Percentiles rank a stretch among this genome's conserved stretches.
Conservation (phyloP, 805 yeast species). For the Candida argentea region DNA sequence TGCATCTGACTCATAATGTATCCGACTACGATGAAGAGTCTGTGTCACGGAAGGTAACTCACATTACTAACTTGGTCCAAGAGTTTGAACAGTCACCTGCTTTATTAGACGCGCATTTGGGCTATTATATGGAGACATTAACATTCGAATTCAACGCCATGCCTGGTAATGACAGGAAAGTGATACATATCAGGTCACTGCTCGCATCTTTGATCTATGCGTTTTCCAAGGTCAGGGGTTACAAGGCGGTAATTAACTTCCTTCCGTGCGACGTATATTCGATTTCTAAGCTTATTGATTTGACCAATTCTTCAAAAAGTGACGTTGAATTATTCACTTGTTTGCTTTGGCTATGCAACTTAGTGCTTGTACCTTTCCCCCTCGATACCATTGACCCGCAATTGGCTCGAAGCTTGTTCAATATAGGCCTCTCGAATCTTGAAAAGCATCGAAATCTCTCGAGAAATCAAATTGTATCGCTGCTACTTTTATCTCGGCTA, state of each 20-base stretch:
- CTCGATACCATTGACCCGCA: conserved; percentile 28
- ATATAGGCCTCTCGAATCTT: conserved; percentile 21
- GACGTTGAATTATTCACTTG: conserved; percentile 27
- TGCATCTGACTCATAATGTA: conserved; percentile 1
- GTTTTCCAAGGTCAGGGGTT: conserved; percentile 55
- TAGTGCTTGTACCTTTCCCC: conserved; percentile 68
- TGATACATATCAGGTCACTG: too few relatives aligned
- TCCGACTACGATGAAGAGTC: conserved; percentile 5
- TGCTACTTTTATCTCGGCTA: conserved; percentile 42
- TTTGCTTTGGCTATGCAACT: conserved; percentile 62
- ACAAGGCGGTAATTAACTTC: conserved; percentile 48
- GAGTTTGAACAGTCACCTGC: conserved; percentile 49
- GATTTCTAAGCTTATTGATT: conserved; percentile 19
- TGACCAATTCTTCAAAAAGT: conserved; percentile 2
- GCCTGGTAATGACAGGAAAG: conserved; percentile 6
- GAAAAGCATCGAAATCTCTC: conserved; percentile 33
- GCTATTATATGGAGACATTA: conserved; percentile 19
- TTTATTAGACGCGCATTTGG: conserved; percentile 35
- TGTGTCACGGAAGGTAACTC: conserved; percentile 4
- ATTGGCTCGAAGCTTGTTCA: conserved; percentile 25
- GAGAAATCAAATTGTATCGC: conserved; percentile 46
- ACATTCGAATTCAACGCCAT: conserved; percentile 15
- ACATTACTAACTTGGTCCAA: conserved; percentile 22
- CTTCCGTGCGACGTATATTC: conserved; percentile 50
- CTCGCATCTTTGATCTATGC: conserved; percentile 40